Base-by-base conservation (phyloP, 805 yeast species). In the Candida schatavii region DNA sequence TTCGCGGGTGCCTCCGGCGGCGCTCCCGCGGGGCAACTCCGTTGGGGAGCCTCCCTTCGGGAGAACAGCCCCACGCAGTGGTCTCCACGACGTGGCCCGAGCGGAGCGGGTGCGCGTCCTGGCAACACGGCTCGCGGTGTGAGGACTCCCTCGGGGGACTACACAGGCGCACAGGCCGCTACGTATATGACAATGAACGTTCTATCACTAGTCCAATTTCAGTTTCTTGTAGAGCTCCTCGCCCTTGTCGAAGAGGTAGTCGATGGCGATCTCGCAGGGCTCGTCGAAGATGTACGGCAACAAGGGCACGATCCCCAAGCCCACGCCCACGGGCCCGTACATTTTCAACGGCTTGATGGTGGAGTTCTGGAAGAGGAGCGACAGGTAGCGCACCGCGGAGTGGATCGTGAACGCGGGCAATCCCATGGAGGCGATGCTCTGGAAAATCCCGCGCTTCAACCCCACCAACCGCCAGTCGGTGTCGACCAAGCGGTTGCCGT, bases 381-480 rank as follows among this genome's bases (percentile, higher is more conserved):
- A 81, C 1, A 88, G 78, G 56, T 85, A 85, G 49, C 83, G 73
- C 31, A 86, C 95, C 4, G 82, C 68, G 2, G 85, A 73, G 58
- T 86, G 95, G 52, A 86, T 86, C 4, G 95, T 86, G 61, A 85
- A 80, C 2, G 95, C 95, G 7, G 95, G 95, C 32, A 86, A 70
- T 13, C 87, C 91, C 93, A 86, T 87, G 35, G 88, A 80, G 2
- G 95, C 95, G 47, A 87, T 71, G 48, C 84, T 72, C 61, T 86
- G 95, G 68, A 86, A 86, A 20, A 85, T 52, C n/a, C 86, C 89
- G 58, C 95, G 75, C 58, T 86, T 81, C 30, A 83, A 52, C 5
- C 75, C 81, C 5, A 75, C 78, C 41, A 82, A 48, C 50, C 74
- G 74, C 88, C 90, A 87, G 56, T 84, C 89, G 46, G 78, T 66